phyloP scores from a whole-genome alignment of 2,329 filamentous ascomycete species.

The Allantophomopsis lycopodina region DNA sequence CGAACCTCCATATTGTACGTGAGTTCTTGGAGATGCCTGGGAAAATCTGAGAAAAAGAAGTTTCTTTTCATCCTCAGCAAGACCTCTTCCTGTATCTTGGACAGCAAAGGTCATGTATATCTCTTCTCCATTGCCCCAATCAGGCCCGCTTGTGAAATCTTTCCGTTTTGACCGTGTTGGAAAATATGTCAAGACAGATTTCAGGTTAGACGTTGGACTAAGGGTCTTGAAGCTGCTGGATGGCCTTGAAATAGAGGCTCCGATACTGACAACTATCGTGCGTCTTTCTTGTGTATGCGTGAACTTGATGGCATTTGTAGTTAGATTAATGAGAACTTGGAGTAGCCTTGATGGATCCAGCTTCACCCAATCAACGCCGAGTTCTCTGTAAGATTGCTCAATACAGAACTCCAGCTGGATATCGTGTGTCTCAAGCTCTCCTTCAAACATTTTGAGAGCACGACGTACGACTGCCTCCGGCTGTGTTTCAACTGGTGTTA shows the following conservation, averaged over 20 bases:
- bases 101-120: constrained; percentile 63
- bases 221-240: too few species aligned
- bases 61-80: constrained; percentile 58
- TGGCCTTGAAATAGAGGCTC: constrained; percentile 12
- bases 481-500: constrained; percentile 57
- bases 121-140: constrained; percentile 61
- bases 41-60: constrained; percentile 68
- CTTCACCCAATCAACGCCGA: constrained; percentile 58
- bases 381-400: constrained; percentile 49
- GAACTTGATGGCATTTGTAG: constrained; percentile 52
- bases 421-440: constrained; percentile 56
- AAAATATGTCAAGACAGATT: constrained; percentile 18
- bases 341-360: constrained; percentile 62
- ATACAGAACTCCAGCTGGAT: constrained; percentile 59
- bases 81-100: constrained; percentile 62
- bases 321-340: constrained; percentile 66
- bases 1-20: constrained; percentile 69
- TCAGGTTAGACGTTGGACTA: constrained; percentile 26
- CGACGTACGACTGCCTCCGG: constrained; percentile 54
- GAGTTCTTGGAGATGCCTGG: constrained; percentile 67
- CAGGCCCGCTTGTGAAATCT: constrained; percentile 20
- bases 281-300: constrained; percentile 50
- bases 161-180: constrained; percentile 17
- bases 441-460: constrained; percentile 67
- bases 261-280: constrained; percentile 27